Evolutionary conservation across 345 rosid genomes (phyloP), one percentile per base, ranked within the genome.

Genomic region (Euphorbia lathyris): DNA sequence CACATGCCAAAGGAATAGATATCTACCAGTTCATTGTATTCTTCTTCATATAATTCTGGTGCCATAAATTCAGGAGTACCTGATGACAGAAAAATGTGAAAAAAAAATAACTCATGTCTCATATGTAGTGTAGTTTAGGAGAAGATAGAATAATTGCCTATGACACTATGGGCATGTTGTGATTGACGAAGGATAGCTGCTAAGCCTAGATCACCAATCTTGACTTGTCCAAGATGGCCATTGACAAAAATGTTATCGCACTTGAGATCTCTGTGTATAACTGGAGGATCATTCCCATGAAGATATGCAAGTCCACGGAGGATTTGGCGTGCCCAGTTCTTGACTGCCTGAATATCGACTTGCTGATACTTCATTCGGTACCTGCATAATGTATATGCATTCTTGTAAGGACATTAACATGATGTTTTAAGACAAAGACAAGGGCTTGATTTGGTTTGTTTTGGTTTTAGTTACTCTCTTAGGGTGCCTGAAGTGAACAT

Each of bases 211-310:
- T 94, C 98, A 50, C 98, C 98, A 53, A 94, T 91, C 84, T 88
- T 94, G 80, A 91, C 91, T 71, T 94, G 96, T 17, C 91, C 95
- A 13, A 94, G 91, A 76, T 94, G 98, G 22, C 98, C 98, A 75
- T 94, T 94, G 67, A 94, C 88, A 22, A 94, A 94, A 75, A 94
- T 88, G 76, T 94, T 94, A 63, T 91, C 97, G 14, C 98, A 91
- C 80, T 94, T 93, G 69, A 93, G 93, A 72, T 93, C 98, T 77
- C 98, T 81, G 68, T 93, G 98, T 58, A 93, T 91, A 66, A 93
- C 98, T 9, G 96, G 96, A 65, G 97, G 98, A 19, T 94, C 93
- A 69, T 86, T 90, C 63, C 89, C 82, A 38, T 89, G 96, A 5
- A 94, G 76, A 72, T 88, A 85, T 32, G 67, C 90, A 60, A 94